Percentiles rank a stretch among this genome's conserved stretches.
Evolutionary conservation across 768 basidiomycete species (phyloP).

Genomic region (Cystobasidium onofrii): DNA sequence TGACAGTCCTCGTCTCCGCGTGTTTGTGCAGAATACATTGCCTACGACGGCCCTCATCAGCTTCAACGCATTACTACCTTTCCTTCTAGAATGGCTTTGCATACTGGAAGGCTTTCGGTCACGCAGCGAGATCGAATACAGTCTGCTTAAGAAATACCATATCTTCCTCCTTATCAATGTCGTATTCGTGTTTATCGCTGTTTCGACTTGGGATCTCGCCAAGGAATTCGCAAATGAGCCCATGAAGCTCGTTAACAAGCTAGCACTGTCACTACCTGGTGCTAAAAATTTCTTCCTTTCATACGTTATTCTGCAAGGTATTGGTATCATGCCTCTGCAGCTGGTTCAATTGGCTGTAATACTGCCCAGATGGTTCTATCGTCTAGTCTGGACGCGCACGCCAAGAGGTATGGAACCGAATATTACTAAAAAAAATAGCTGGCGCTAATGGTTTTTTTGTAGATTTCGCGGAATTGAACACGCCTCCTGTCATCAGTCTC

Average conservation of each 20-base stretch:
- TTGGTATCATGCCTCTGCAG: constrained; percentile 89
- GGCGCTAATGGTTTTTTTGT: constrained; percentile 14
- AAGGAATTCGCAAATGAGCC: constrained; percentile 88
- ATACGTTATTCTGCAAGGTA: constrained; percentile 73
- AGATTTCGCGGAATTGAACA: constrained; percentile 95
- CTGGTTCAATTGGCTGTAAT: constrained; percentile 83
- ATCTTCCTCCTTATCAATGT: constrained; percentile 57
- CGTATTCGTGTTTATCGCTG: constrained; percentile 39
- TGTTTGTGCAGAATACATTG: constrained; percentile 87
- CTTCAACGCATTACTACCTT: constrained; percentile 80
- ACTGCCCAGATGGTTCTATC: constrained; percentile 65
- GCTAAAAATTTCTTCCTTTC: constrained; percentile 55
- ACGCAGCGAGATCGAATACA: constrained; percentile 86
- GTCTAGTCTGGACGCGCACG: constrained; percentile 72
- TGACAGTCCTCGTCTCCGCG: constrained; percentile 51
- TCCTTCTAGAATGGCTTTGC: constrained; percentile 64
- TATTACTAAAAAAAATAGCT: neutral
- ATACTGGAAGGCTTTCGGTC: constrained; percentile 75
- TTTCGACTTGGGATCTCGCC: constrained; percentile 56
- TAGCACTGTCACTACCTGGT: constrained; percentile 67
- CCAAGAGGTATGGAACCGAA: constrained; percentile 62
- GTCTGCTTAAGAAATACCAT: constrained; percentile 89
- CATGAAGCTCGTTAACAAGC: constrained; percentile 83
- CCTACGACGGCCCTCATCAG: constrained; percentile 83
- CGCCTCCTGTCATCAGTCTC: constrained; percentile 96